Base-by-base conservation (phyloP, 164 flowering plant genomes). In the Amborella trichopoda region DNA sequence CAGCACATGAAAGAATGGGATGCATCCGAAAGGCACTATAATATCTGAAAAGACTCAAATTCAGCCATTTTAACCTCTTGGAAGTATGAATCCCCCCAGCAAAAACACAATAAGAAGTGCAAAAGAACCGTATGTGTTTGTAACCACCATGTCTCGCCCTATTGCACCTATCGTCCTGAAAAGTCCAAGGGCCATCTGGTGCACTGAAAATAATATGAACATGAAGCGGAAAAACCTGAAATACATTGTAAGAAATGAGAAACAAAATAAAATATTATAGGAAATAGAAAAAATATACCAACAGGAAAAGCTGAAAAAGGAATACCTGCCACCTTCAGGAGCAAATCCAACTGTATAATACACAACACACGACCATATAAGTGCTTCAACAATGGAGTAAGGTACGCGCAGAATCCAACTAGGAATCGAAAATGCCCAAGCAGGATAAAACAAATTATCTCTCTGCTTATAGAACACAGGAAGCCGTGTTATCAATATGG, bases 401-500 rank as follows among this genome's bases (percentile, higher is more conserved):
- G 99, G 99, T 2, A 93, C 49, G 50, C 66, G 32, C 3, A 93
- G 73, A 10, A 88, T 57, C 48, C 77, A 71, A 13, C 68, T 79
- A 2, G 97, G 99, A 24, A 88, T 56, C 0, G 97, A 85, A 61
- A 58, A 85, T 39, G 76, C 65, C 99, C 99, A 93, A 4, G 93
- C 53, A 1, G 99, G 99, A 26, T 85, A 84, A 48, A 93, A 81
- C 13, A 76, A 66, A 28, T 79, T 80, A 49, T 88, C 97, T 39
- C 99, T 69, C 0, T 93, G 97, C 78, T 93, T 93, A 67, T 83
- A 85, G 50, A 93, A 81, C 22, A 93, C 95, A 3, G 99, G 99
- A 59, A 93, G 94, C 58, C 99, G 76, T 5, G 23, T 19, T 27
- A 93, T 79, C 18, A 76, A 74, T 17, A 80, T 38, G 3, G 99